These are phyloP conservation scores for Lentinula detonsa DNA, from an alignment of 768 basidiomycete genomes.

Conservation along the genomic window DNA sequence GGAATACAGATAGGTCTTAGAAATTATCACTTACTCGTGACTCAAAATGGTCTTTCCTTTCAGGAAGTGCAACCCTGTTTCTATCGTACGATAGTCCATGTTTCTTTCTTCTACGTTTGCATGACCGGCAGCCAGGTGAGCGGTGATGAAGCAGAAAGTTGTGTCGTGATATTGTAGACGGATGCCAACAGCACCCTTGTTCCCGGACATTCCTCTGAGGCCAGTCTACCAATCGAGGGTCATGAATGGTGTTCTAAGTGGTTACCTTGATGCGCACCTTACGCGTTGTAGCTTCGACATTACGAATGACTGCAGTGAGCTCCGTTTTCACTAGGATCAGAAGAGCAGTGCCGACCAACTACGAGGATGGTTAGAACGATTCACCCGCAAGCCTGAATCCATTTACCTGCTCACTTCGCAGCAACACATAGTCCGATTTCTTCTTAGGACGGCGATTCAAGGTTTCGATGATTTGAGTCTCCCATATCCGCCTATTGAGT, in stretches of 20 bases:
- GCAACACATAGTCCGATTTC: constrained; percentile 70
- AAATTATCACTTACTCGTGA: constrained; percentile 67
- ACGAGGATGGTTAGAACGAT: constrained; percentile 8
- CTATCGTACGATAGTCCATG: constrained; percentile 86
- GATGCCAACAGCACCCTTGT: constrained; percentile 95
- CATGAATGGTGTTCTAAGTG: background rate
- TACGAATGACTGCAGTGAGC: constrained; percentile 73
- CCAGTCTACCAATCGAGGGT: constrained; percentile 51
- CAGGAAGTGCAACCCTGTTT: constrained; percentile 76
- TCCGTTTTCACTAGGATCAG: constrained; percentile 78
- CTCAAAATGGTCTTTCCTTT: constrained; percentile 83
- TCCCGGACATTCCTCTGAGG: constrained; percentile 89
- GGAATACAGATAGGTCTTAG: background rate
- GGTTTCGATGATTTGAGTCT: constrained; percentile 71
- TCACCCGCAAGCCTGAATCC: background rate
- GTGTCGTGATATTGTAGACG: constrained; percentile 89
- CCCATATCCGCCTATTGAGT: constrained; percentile 75
- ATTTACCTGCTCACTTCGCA: constrained; percentile 86
- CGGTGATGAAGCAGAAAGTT: constrained; percentile 91
- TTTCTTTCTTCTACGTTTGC: constrained; percentile 86
- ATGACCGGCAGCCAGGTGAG: constrained; percentile 96
- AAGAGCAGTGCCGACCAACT: constrained; percentile 95
- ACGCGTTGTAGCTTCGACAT: constrained; percentile 87
- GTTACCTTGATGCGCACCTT: constrained; percentile 48
- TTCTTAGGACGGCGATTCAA: constrained; percentile 67